phyloP scores from a whole-genome alignment of 139 green algal genomes.

The Chlamydomonas eustigma region DNA sequence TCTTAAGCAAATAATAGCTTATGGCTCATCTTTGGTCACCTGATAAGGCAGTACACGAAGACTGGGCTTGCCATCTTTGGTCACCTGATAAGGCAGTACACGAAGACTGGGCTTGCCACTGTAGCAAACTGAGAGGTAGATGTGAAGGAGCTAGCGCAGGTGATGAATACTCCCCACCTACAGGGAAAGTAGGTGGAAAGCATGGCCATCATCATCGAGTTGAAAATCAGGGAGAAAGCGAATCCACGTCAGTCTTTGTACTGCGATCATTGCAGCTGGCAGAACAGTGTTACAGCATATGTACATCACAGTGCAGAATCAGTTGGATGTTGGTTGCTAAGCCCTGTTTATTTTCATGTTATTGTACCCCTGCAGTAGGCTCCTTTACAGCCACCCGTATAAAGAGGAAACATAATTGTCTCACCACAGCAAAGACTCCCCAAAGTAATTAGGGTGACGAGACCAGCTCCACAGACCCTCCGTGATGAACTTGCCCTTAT shows the following conservation, averaged over 20 bases:
- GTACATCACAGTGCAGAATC: too few relatives aligned
- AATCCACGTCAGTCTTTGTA: too few relatives aligned
- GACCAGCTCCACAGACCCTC: slow-evolving; percentile 67
- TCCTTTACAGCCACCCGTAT: background rate
- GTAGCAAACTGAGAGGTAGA: slow-evolving; percentile 33
- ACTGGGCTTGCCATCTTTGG: slow-evolving; percentile 40
- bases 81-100: slow-evolving; percentile 57
- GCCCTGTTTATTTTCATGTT: too few relatives aligned
- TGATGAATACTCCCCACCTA: slow-evolving; percentile 68
- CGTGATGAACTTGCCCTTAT: slow-evolving; percentile 77
- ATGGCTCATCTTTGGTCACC: background rate
- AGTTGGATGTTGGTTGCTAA: too few relatives aligned
- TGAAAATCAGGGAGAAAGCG: too few relatives aligned
- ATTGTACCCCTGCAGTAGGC: too few relatives aligned
- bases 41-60: slow-evolving; percentile 65
- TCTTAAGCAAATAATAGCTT: background rate
- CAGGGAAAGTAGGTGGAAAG: background rate
- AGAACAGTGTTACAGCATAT: too few relatives aligned
- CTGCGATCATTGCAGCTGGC: too few relatives aligned
- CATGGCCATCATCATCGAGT: too few relatives aligned
- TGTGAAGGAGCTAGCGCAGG: slow-evolving; percentile 28
- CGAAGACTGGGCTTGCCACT: slow-evolving; percentile 60
- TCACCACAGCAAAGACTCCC: slow-evolving; percentile 62
- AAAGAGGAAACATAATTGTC: slow-evolving; percentile 7
- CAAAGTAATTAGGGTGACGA: slow-evolving; percentile 89